Evolutionary conservation across 805 yeast species (phyloP), one percentile per base, ranked within the genome.

Genomic region (Candida alai): DNA sequence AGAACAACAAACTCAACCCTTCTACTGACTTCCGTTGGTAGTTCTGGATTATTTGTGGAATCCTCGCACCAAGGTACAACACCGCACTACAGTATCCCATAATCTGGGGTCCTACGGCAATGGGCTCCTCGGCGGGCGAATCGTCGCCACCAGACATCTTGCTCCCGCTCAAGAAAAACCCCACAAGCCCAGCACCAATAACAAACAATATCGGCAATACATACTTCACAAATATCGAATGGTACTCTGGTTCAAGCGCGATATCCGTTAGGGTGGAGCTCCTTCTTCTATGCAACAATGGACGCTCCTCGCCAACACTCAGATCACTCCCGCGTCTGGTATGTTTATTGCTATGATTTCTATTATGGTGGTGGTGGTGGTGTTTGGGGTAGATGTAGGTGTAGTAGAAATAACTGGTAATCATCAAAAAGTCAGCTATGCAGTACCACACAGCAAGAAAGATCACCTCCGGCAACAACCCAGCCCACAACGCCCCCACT

Each of bases 41-140:
- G 60, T 90, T 90, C 52, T 84, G 94, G 37, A 74, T 62, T 35
- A 90, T 83, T 58, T 90, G 98, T 0, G 98, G 98, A 48, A 51
- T 72, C 44, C 87, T 63, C 3, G 93, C 93, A 6, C 84, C 76
- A 44, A 84, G 65, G 54, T 84, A 84, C 37, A 84, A 59, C 2
- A 64, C 40, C 1, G 94, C 90, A 4, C 86, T 78, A 5, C 75
- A 43, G 57, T 83, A 84, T 5, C 93, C 93, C 41, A 80, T 65
- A 3, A 80, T 45, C 54, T 80, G 85, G 2, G 90, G 81, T 1
- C 80, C 81, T 23, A 73, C 36, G 5, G 44, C 39, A 19, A 74
- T 55, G n/a, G 42, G 42, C 2, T 46, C 48, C 4, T 42, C 42
- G 20, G 60, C 52, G 18, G 62, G 52, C 26, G 43, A 49, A 27